A percentile compares a stretch with the other conserved stretches of the same genome.
Evolutionary conservation across 2,329 filamentous ascomycete species (phyloP).

Genomic region (Trichoderma guizhouense): DNA sequence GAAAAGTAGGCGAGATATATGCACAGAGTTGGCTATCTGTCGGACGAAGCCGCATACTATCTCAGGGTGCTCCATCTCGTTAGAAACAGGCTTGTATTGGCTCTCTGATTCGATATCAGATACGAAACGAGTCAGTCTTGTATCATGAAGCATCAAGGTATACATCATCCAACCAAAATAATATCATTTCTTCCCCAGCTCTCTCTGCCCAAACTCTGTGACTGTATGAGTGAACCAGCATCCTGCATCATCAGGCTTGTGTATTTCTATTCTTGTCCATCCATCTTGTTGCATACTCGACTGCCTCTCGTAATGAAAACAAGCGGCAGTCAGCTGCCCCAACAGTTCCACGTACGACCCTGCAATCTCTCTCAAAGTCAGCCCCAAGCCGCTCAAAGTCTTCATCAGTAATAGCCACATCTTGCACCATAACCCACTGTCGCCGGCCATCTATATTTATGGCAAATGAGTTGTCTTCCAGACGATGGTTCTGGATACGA

Average conservation of each 20-base stretch:
- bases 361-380: background rate
- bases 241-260: background rate
- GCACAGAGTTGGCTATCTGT: background rate
- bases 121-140: background rate
- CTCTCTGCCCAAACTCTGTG: background rate
- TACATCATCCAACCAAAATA: background rate
- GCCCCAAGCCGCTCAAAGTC: background rate
- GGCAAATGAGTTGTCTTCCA: background rate
- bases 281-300: background rate
- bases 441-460: background rate
- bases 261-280: background rate
- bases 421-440: background rate
- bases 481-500: background rate
- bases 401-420: background rate
- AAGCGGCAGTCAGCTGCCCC: background rate
- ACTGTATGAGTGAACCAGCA: background rate
- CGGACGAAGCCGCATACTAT: background rate
- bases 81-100: slow-evolving; percentile 5
- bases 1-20: background rate
- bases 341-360: background rate
- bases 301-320: background rate
- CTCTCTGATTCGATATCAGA: background rate
- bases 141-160: background rate
- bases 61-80: slow-evolving; percentile 6
- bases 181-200: background rate